These are phyloP conservation scores for Adansonia rubrostipa DNA, from an alignment of 441 rosid species.

Conservation along the genomic window DNA sequence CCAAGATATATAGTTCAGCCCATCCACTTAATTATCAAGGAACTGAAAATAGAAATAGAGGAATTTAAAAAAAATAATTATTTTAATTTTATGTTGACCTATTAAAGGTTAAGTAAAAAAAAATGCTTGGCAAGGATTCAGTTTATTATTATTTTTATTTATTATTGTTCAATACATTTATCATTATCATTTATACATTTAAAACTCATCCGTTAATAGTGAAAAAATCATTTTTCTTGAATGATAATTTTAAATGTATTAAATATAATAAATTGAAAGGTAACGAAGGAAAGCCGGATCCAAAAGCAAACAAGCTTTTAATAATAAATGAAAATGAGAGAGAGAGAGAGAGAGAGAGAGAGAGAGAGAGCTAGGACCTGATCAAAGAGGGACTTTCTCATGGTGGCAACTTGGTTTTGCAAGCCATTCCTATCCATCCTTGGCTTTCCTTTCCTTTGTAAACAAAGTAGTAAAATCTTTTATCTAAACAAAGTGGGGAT, in stretches of 20 bases:
- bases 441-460: not conserved
- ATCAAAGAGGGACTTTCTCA: conserved; percentile 61
- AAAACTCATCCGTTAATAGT: no score
- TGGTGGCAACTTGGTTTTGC: conserved; percentile 43
- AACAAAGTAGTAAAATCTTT: conserved; percentile 8
- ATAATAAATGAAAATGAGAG: not conserved
- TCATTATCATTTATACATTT: no score
- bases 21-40: not conserved
- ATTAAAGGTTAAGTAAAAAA: not conserved
- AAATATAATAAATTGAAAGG: no score
- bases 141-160: no score
- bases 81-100: not conserved
- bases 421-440: conserved; percentile 48
- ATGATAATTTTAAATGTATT: no score
- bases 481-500: not conserved
- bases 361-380: conserved; percentile 43
- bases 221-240: no score
- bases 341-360: no score
- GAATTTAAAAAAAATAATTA: not conserved
- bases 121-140: not conserved
- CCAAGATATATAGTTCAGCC: not conserved
- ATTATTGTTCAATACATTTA: no score
- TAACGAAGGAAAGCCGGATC: no score
- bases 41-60: not conserved
- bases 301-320: not conserved